Evolutionary conservation across 2,329 filamentous ascomycete genomes (phyloP), one percentile per base, ranked within the genome.

Genomic region (Gyromitra esculenta): DNA sequence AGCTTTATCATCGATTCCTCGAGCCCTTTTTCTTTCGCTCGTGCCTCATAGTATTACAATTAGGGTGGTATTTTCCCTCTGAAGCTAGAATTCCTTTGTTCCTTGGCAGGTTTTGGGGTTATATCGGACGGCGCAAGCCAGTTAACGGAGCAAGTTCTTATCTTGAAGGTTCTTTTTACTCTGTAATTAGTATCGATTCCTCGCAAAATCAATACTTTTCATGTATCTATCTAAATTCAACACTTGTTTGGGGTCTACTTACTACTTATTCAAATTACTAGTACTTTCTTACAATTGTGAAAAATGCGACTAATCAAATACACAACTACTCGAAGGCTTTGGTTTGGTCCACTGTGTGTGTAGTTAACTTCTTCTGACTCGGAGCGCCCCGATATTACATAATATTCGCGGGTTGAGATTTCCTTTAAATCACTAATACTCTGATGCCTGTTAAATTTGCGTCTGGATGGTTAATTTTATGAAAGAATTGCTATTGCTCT

Each of bases 131-230:
- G n/a, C n/a, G 25, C 5, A 15, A 54, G 37, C 18, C 18, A 31
- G 35, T 35, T 63, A 41, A 5, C n/a, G 15, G 35, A 52, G 57
- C 67, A 31, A 3, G 25, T 31, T 3, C 25, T 31, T 45, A 62
- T 48, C 43, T 25, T 54, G 13, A 1, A 54, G 15, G 54, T 39
- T 25, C 31, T 63, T 62, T 62, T 31, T 35, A 41, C 25, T 35
- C 18, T 48, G 18, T 64, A 25, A 64, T 64, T 2, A 54, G 18
- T 45, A 18, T 63, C 43, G 21, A 2, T 52, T 39, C 54, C 54
- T 39, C n/a, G 31, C 25, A 31, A 43, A 4, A 37, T 31, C 35
- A 25, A 39, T 2, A 41, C 8, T 6, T 41, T 54, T 63, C 35
- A 9, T 71, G 45, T 63, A 71, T 45, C 57, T 63, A 52, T 11